These are phyloP conservation scores for Trypanosomatidae sp. DNA, from an alignment of 208 protist genomes.

Conservation along the genomic window DNA sequence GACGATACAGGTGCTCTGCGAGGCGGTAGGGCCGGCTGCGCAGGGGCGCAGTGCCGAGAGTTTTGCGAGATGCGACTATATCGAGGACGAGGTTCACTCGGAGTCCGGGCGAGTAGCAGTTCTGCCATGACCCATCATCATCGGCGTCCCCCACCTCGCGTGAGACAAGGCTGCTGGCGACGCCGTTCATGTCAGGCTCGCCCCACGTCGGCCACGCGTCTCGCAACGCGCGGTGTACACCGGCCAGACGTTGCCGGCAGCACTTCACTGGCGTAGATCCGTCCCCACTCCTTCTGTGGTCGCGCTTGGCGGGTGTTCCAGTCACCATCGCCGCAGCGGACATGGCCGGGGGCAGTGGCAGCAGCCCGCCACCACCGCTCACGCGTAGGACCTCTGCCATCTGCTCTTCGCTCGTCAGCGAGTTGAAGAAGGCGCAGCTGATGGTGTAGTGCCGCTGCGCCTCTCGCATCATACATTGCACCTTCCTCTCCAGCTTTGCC, in stretches of 20 bases:
- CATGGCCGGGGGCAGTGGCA: neutral
- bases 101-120: constrained; percentile 13
- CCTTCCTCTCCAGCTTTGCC: constrained; percentile 31
- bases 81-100: constrained; percentile 45
- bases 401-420: constrained; percentile 24
- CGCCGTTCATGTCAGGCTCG: neutral
- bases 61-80: constrained; percentile 81
- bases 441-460: constrained; percentile 31
- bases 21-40: constrained; percentile 60
- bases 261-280: neutral
- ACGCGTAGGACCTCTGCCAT: constrained; percentile 34
- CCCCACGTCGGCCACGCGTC: constrained; percentile 5
- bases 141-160: neutral
- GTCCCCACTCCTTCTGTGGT: neutral
- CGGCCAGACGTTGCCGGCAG: neutral
- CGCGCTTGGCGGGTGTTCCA: neutral
- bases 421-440: constrained; percentile 22
- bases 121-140: neutral
- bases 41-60: constrained; percentile 42
- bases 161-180: neutral
- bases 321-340: neutral
- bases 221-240: constrained; percentile 1
- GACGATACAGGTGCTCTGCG: constrained; percentile 47
- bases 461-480: constrained; percentile 47
- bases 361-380: neutral